phyloP scores from a whole-genome alignment of 208 protist species.

The Trypanosoma cruzi region DNA sequence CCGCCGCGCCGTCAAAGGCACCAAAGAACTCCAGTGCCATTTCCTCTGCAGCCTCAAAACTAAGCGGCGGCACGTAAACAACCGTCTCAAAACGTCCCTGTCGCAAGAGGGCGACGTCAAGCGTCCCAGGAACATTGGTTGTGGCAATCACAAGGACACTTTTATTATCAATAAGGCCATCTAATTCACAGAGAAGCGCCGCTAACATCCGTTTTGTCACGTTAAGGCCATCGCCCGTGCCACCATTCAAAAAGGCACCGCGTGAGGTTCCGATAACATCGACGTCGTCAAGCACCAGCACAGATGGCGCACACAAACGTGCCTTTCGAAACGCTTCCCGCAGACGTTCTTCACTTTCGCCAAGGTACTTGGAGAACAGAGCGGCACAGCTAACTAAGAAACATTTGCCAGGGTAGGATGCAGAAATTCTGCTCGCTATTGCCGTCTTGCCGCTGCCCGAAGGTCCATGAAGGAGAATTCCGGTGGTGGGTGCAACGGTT shows the following conservation, averaged over 20 bases:
- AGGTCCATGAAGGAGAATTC: slow-evolving; percentile 82
- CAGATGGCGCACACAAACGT: slow-evolving; percentile 56
- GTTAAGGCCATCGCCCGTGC: slow-evolving; percentile 38
- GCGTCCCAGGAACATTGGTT: slow-evolving; percentile 70
- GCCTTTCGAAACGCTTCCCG: slow-evolving; percentile 73
- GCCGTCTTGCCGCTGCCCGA: slow-evolving; percentile 83
- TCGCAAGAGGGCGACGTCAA: slow-evolving; percentile 96
- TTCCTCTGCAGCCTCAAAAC: slow-evolving; percentile 34
- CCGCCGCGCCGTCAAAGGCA: slow-evolving; percentile 35
- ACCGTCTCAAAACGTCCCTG: slow-evolving; percentile 94
- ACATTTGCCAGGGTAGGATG: slow-evolving; percentile 49
- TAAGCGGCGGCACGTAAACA: slow-evolving; percentile 66
- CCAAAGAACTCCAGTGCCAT: slow-evolving; percentile 67
- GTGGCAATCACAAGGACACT: slow-evolving; percentile 92
- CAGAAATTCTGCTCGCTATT: slow-evolving; percentile 41
- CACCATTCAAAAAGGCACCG: slow-evolving; percentile 33
- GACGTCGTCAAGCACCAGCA: slow-evolving; percentile 89
- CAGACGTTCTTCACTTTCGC: slow-evolving; percentile 88
- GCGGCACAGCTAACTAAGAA: slow-evolving; percentile 72
- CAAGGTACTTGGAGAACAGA: slow-evolving; percentile 90
- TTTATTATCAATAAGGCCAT: slow-evolving; percentile 93
- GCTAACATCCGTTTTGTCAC: slow-evolving; percentile 92
- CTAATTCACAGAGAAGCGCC: slow-evolving; percentile 97
- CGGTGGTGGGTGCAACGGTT: slow-evolving; percentile 55
- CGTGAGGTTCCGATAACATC: slow-evolving; percentile 80